These are phyloP conservation scores for Botrytis aclada DNA, from an alignment of 2,329 filamentous ascomycete species.

Conservation along the genomic window DNA sequence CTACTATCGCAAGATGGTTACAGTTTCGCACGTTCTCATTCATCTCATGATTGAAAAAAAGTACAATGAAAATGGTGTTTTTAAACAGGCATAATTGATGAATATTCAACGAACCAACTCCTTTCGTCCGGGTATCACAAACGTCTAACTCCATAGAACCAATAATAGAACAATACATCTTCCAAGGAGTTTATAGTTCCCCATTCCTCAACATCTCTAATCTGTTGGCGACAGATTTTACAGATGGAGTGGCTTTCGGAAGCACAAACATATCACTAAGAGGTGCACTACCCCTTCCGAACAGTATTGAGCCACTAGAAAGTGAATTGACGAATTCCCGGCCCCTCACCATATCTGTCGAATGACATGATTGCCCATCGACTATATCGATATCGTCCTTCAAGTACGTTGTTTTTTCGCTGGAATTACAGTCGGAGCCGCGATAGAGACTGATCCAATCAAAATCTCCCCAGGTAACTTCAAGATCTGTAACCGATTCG, in stretches of 20 bases:
- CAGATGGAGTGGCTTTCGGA: background rate
- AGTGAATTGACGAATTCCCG: background rate
- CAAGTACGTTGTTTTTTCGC: background rate
- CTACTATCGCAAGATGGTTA: background rate
- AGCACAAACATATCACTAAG: background rate
- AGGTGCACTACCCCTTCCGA: background rate
- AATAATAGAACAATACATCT: background rate
- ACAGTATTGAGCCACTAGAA: background rate
- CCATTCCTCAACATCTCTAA: background rate
- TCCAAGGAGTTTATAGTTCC: background rate
- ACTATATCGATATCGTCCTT: background rate
- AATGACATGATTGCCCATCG: background rate
- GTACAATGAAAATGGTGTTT: background rate
- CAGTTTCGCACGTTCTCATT: background rate
- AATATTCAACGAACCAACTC: background rate
- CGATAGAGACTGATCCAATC: background rate
- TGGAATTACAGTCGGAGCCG: background rate
- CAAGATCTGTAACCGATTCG: background rate
- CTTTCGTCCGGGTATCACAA: background rate
- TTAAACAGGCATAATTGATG: background rate
- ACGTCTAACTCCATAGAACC: background rate
- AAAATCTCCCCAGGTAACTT: background rate
- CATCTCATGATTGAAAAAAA: background rate
- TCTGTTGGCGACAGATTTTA: background rate
- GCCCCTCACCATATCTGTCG: background rate